Evolutionary conservation across 2,329 filamentous ascomycete genomes (phyloP).

Genomic region (Scedosporium dehoogii): DNA sequence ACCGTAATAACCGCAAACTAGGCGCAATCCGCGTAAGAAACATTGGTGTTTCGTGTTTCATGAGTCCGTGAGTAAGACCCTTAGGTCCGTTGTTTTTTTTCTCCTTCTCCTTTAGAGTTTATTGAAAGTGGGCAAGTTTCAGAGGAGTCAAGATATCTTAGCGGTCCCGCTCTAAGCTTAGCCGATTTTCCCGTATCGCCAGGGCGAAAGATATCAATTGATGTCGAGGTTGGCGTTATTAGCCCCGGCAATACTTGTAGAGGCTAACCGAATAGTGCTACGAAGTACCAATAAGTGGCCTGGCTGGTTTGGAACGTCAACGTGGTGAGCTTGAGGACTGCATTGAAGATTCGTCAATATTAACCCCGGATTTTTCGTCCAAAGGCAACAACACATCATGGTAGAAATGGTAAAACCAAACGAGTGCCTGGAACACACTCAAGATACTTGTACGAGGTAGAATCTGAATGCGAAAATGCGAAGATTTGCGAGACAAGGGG

Average conservation of each 20-base stretch:
- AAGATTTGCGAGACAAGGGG: too few species aligned
- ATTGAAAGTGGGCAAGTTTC: not conserved
- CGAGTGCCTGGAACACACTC: too few species aligned
- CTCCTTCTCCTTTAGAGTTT: not conserved
- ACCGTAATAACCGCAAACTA: not conserved
- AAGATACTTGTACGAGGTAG: too few species aligned
- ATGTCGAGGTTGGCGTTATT: not conserved
- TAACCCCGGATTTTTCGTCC: too few species aligned
- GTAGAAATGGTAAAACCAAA: too few species aligned
- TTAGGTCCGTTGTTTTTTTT: not conserved
- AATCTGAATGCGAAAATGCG: too few species aligned
- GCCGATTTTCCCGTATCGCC: not conserved
- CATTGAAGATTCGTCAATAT: too few species aligned
- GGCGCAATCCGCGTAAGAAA: not conserved
- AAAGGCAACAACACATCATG: too few species aligned
- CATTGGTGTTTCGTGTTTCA: not conserved
- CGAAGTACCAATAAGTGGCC: too few species aligned
- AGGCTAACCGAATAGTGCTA: not conserved
- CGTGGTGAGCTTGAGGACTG: too few species aligned
- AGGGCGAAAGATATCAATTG: not conserved
- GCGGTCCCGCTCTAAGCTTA: not conserved
- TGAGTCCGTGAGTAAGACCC: not conserved
- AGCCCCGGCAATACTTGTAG: not conserved
- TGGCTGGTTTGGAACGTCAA: too few species aligned
- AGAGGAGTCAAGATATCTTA: not conserved